Base-by-base conservation (phyloP, 78 protist genomes). In the Diacronema lutheri region DNA sequence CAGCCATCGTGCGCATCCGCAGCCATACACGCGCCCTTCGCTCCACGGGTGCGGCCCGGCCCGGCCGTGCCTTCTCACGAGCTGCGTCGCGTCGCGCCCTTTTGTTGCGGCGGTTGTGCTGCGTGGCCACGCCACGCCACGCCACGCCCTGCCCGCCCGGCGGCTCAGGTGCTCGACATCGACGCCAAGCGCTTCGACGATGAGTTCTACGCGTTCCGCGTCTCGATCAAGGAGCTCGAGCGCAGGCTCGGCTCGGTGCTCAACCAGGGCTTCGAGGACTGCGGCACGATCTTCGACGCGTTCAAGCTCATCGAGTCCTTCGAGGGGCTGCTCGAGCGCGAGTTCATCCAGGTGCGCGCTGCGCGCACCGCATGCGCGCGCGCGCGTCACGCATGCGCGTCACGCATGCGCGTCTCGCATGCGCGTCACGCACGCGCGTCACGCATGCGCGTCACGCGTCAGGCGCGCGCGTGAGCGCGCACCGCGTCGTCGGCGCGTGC, bases 291-390 rank as follows among this genome's bases (percentile, higher is more conserved):
- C 29, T 44, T 55, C 11, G 57, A 58, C 50, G 62, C 85, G 26
- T 92, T 92, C 89, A 82, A 90, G 62, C 81, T 90, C 33, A 37
- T 92, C 38, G 96, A 94, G 38, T 13, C 88, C 16, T 92, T 92
- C 81, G 92, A 90, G 41, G 92, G 91, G 31, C 50, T 92, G 60
- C 69, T 89, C 55, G 89, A 89, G 81, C 71, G 94, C 44, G 69
- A 73, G 40, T 31, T 38, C 78, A 78, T 88, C 35, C 85, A 44
- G 25, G 61, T 0, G 38, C 86, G 74, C n/a, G 21, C 58, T 57
- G 1, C 31, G 9, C 38, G 23, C 23, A 23, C n/a, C 20, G 35
- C 55, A 29, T 7, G 29, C 20, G 60, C 31, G 55, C 66, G 55
- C 29, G 13, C 74, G 10, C 4, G 13, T 56, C 60, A 56, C 60